Evolutionary conservation across 352 stramenopile species (phyloP).

Genomic region (Phytopythium aichiense): DNA sequence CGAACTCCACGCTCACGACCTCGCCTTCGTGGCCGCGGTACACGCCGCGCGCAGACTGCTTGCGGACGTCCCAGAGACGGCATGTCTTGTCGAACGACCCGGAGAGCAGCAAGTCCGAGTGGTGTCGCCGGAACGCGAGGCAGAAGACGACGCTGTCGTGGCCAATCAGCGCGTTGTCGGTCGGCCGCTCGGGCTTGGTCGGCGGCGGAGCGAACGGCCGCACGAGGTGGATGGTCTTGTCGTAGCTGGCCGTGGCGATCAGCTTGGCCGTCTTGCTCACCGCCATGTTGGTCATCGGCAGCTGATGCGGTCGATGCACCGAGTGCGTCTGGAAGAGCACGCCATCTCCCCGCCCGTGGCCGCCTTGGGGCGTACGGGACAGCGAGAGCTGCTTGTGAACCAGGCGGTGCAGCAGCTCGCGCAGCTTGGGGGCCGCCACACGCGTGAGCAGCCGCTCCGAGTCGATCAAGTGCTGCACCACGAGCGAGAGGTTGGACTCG

Average conservation of each 20-base stretch:
- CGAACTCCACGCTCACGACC: constrained; percentile 49
- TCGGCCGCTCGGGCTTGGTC: constrained; percentile 22
- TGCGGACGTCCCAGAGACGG: constrained; percentile 57
- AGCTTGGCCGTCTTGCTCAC: constrained; percentile 60
- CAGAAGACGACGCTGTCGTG: constrained; percentile 70
- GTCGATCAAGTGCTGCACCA: constrained; percentile 47
- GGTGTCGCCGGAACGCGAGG: constrained; percentile 54
- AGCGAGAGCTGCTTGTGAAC: constrained; percentile 60
- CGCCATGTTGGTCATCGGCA: constrained; percentile 69
- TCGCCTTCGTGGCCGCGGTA: constrained; percentile 57
- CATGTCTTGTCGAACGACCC: constrained; percentile 82
- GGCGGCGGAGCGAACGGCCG: constrained; percentile 20
- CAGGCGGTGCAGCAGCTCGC: constrained; percentile 58
- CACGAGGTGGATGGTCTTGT: constrained; percentile 65
- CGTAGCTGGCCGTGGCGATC: constrained; percentile 69
- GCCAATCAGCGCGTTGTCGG: constrained; percentile 31
- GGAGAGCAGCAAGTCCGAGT: constrained; percentile 45
- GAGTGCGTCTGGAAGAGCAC: constrained; percentile 13
- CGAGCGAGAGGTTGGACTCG: constrained; percentile 58
- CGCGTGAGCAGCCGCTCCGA: constrained; percentile 59
- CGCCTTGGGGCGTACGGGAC: constrained; percentile 17
- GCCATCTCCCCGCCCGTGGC: neutral
- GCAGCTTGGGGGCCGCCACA: constrained; percentile 34
- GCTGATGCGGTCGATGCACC: constrained; percentile 43
- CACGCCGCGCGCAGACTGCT: constrained; percentile 24